Percentiles rank a stretch among this genome's conserved stretches.
These are phyloP conservation scores for Exophiala spinifera DNA, from an alignment of 2,329 filamentous ascomycete genomes.

Conservation along the genomic window DNA sequence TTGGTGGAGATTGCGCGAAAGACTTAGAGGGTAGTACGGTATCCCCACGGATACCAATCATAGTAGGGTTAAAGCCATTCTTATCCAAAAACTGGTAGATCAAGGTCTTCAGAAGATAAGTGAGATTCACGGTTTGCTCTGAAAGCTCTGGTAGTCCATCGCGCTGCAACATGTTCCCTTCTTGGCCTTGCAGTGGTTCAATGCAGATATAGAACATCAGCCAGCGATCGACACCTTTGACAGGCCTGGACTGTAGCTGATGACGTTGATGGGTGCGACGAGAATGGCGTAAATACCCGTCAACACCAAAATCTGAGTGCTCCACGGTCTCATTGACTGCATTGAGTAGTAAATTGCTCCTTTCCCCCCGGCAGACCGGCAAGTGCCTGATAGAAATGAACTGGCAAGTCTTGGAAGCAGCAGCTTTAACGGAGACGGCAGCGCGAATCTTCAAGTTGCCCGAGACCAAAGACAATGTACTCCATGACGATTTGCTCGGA, in stretches of 20 bases:
- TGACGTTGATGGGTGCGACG: slow-evolving; percentile 2
- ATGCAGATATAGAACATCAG: slow-evolving; percentile 86
- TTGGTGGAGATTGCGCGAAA: background rate
- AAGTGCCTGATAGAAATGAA: slow-evolving; percentile 76
- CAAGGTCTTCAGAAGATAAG: slow-evolving; percentile 46
- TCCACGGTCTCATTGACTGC: slow-evolving; percentile 75
- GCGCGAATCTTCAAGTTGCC: slow-evolving; percentile 63
- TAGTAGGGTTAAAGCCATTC: slow-evolving; percentile 57
- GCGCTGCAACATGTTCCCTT: slow-evolving; percentile 38
- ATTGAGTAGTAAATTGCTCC: slow-evolving; percentile 67
- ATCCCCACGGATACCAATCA: background rate
- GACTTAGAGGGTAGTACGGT: background rate
- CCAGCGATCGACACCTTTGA: slow-evolving; percentile 72
- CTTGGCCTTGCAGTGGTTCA: slow-evolving; percentile 33
- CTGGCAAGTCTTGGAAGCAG: slow-evolving; percentile 69
- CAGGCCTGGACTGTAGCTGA: slow-evolving; percentile 32
- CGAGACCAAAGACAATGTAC: slow-evolving; percentile 65
- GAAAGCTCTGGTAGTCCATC: background rate
- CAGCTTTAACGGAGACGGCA: slow-evolving; percentile 65
- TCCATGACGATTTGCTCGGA: slow-evolving; percentile 59
- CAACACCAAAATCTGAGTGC: slow-evolving; percentile 70
- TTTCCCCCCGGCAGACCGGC: slow-evolving; percentile 57
- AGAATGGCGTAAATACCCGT: slow-evolving; percentile 41
- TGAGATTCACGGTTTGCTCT: slow-evolving; percentile 4
- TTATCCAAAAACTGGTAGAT: slow-evolving; percentile 71